phyloP scores from a whole-genome alignment of 2,329 filamentous ascomycete species.

The Diaporthe helianthi region DNA sequence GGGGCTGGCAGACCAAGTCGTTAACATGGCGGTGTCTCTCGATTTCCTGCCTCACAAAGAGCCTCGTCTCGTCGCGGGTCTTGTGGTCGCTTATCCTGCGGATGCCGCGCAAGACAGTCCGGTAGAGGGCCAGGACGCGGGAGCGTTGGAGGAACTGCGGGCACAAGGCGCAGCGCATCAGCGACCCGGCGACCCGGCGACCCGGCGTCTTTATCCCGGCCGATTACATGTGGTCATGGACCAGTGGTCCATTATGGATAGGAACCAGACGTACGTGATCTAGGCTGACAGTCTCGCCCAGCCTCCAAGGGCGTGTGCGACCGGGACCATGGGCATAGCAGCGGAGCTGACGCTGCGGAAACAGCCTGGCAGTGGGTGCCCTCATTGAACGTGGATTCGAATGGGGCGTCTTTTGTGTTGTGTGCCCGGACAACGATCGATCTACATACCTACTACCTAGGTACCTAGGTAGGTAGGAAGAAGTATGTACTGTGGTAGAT shows the following conservation, averaged over 20 bases:
- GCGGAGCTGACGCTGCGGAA: conserved; percentile 41
- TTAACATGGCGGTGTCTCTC: conserved; percentile 63
- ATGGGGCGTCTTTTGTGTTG: neutral
- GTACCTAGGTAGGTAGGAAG: neutral
- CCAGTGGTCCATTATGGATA: no score
- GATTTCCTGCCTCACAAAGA: conserved; percentile 66
- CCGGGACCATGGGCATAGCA: conserved; percentile 46
- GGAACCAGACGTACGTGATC: conserved; percentile 59
- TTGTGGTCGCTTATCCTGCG: conserved; percentile 56
- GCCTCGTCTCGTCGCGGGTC: conserved; percentile 62
- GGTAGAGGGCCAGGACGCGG: conserved; percentile 63
- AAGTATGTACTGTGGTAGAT: no score
- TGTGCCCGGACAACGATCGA: no score
- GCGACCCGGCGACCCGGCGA: no score
- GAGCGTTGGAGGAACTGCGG: conserved; percentile 65
- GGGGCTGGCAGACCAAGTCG: conserved; percentile 55
- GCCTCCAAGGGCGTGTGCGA: conserved; percentile 43
- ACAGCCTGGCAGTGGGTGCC: conserved; percentile 34
- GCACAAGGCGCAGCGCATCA: neutral
- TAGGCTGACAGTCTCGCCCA: conserved; percentile 58
- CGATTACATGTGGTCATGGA: no score
- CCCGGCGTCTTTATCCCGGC: neutral
- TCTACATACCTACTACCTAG: no score
- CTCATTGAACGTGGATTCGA: conserved; percentile 33
- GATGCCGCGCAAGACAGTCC: conserved; percentile 63